Evolutionary conservation across 1,284 basidiomycete species (phyloP), one percentile per base, ranked within the genome.

Genomic region (Chiua sp.): DNA sequence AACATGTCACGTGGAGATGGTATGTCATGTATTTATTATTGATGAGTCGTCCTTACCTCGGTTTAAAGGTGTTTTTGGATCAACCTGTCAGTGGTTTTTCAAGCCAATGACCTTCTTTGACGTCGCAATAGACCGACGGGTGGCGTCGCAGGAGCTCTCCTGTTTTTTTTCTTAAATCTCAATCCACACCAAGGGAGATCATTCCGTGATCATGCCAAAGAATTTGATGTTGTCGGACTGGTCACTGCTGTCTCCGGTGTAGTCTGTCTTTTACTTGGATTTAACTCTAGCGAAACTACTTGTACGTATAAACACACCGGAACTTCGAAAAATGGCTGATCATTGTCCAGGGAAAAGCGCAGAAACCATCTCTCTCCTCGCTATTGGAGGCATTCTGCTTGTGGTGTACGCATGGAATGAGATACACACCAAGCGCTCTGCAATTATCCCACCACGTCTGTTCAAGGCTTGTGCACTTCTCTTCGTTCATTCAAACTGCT

Each of bases 401-500:
- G 53, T 78, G 12, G 59, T 71, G 0, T 79, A 75, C n/a, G 72
- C 74, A 23, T 59, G 79, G 30, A 81, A 83, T 66, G 84, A 84
- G 62, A 56, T 81, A 12, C 71, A 69, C 39, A 87, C 85, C 0
- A 80, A 78, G 59, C 78, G 80, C 15, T 77, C 77, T 23, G 80
- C 86, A 0, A 82, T 88, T 60, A 78, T 88, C 18, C 80, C 84
- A 1, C 77, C 80, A 12, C 73, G 82, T 11, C 56, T 85, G 20
- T 82, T 84, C 70, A 74, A 73, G 61, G 71, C 49, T 64, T 35
- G 63, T 60, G 26, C 42, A 32, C 5, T 26, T 16, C 23, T 7
- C 47, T 23, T 22, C 7, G 23, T 30, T 59, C 46, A 15, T 46
- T 26, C 12, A 23, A 11, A 22, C 13, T 46, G 8, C 47, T 62